phyloP scores from a whole-genome alignment of 2,329 filamentous ascomycete genomes.

The Penicillium thymicola region DNA sequence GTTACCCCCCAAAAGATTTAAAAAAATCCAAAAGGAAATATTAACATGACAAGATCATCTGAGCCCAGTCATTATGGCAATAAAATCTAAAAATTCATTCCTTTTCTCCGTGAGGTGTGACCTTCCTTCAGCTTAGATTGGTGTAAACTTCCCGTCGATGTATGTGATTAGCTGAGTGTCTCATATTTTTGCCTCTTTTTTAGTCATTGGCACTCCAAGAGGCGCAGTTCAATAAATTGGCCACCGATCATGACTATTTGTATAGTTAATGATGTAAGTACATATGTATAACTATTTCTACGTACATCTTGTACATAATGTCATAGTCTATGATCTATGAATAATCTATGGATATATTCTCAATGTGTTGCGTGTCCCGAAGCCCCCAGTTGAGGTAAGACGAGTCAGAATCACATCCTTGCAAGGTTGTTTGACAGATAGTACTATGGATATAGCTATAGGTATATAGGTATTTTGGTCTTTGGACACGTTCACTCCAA shows the following conservation, averaged over 20 bases:
- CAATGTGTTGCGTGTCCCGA: constrained; percentile 6
- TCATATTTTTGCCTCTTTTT: constrained; percentile 2
- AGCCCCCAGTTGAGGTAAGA: background rate
- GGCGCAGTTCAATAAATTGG: constrained; percentile 1
- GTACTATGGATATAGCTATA: background rate
- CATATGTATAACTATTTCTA: background rate
- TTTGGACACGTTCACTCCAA: background rate
- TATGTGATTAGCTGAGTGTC: constrained; percentile 6
- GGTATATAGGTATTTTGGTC: background rate
- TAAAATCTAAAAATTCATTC: background rate
- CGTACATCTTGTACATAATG: background rate
- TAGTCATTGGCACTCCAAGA: background rate
- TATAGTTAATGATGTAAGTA: background rate
- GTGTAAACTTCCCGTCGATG: background rate
- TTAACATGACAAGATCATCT: background rate
- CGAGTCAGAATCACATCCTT: constrained; percentile 1
- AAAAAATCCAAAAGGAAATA: background rate
- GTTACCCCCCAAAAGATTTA: background rate
- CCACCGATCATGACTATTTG: background rate
- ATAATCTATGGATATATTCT: background rate
- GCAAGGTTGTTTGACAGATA: background rate
- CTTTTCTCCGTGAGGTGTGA: background rate
- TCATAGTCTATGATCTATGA: background rate
- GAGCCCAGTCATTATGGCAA: background rate
- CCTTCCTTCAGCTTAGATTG: background rate